A percentile compares a stretch with the other conserved stretches of the same genome.
These are phyloP conservation scores for Pseudomonodictys pantanalensis DNA, from an alignment of 495 filamentous ascomycete genomes.

Conservation along the genomic window DNA sequence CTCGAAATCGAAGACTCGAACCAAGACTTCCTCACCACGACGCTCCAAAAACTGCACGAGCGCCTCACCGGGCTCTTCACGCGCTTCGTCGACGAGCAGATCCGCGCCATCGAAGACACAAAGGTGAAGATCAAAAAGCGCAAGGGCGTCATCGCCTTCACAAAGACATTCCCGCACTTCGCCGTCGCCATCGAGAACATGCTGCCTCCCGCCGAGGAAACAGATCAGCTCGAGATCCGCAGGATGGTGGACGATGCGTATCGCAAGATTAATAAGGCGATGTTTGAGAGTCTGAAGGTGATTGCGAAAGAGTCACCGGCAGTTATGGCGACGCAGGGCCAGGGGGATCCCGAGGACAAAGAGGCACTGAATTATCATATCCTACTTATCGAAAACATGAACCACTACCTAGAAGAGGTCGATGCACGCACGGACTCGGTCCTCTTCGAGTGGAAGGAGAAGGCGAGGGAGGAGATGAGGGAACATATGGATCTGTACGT, in stretches of 20 bases:
- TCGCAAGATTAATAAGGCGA: constrained; percentile 81
- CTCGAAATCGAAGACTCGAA: constrained; percentile 77
- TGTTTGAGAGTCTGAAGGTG: constrained; percentile 94
- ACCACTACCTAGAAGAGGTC: constrained; percentile 90
- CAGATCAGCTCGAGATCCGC: constrained; percentile 52
- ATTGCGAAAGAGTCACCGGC: constrained; percentile 90
- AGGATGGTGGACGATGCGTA: constrained; percentile 83
- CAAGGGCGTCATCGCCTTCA: constrained; percentile 91
- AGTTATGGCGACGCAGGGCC: constrained; percentile 40
- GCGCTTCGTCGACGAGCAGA: constrained; percentile 90
- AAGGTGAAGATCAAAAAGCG: constrained; percentile 99
- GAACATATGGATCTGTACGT: constrained; percentile 88
- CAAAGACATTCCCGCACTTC: constrained; percentile 88
- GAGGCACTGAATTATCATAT: constrained; percentile 95
- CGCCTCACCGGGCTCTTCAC: constrained; percentile 73
- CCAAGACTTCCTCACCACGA: constrained; percentile 82
- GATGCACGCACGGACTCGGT: constrained; percentile 70
- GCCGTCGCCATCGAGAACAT: constrained; percentile 76
- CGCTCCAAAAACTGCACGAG: constrained; percentile 74
- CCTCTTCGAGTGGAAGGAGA: constrained; percentile 74
- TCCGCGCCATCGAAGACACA: constrained; percentile 95
- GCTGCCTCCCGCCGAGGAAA: constrained; percentile 51
- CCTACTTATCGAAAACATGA: constrained; percentile 97
- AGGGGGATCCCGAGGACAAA: constrained; percentile 70
- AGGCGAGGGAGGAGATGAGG: constrained; percentile 72